Evolutionary conservation across 805 yeast species (phyloP), one percentile per base, ranked within the genome.

Genomic region (Candida ponderosae): DNA sequence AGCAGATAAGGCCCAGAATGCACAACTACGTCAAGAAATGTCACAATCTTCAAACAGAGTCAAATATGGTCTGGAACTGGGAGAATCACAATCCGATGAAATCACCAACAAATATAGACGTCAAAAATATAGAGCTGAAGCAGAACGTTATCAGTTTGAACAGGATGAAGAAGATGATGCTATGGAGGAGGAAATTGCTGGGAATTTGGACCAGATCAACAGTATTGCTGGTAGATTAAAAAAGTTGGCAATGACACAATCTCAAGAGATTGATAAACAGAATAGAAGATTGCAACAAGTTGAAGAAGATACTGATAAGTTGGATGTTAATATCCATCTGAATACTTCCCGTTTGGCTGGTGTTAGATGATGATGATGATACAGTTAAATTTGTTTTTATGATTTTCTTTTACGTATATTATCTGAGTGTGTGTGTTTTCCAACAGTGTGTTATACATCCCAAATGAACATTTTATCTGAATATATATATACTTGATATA

Each of bases 131-230:
- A 40, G 60, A 35, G 50, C 66, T 15, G 79, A 76, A 29, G 82
- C 94, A 2, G 65, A 74, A 40, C 65, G 76, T 45, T 88, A 81
- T 60, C 85, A 84, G 50, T 84, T 86, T 49, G 96, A 87, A 54
- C 83, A 82, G 34, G 97, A 90, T 59, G 78, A 79, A 35, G 97
- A 90, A 56, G 97, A 93, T 59, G 95, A 88, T 50, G 93, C 80
- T 47, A 75, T 87, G 75, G 97, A 90, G 55, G 74, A 81, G 44
- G 96, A 89, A 59, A 76, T 88, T 47, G 89, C 88, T 37, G 63
- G 73, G 44, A 93, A 93, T 52, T 65, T 90, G 58, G 89, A 84
- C 50, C 86, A 81, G 56, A 82, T 93, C 34, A 72, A 74, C 11
- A 70, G 69, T 30, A 74, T 81, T 40, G 75, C 95, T 24, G 70